phyloP scores from a whole-genome alignment of 306 rosid species.

The Pyrus pyrifolia region DNA sequence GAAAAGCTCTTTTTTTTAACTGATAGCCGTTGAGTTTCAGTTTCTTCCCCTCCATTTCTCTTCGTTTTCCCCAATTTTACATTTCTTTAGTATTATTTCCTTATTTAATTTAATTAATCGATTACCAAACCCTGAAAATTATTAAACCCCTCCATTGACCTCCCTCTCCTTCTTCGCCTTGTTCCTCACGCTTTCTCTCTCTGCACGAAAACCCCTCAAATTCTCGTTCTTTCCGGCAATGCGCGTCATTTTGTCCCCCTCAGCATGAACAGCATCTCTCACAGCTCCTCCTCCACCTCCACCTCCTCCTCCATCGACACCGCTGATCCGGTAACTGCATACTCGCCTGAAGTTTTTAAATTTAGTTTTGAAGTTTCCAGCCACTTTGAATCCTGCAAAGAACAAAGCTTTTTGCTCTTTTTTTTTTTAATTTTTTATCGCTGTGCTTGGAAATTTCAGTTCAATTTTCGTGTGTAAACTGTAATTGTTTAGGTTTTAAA shows the following conservation, averaged over 20 bases:
- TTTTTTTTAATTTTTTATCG: no score
- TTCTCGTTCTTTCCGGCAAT: slow-evolving; percentile 12
- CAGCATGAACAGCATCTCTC: slow-evolving; percentile 59
- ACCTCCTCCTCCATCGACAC: slow-evolving; percentile 40
- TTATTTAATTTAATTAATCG: background rate
- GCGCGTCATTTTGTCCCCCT: slow-evolving; percentile 22
- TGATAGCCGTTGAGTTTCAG: slow-evolving; percentile 26
- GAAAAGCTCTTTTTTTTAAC: no score
- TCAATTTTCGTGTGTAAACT: background rate
- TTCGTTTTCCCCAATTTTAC: background rate
- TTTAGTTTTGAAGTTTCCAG: background rate
- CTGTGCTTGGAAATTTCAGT: background rate
- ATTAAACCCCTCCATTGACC: slow-evolving; percentile 19
- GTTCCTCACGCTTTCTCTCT: slow-evolving; percentile 8
- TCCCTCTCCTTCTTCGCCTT: slow-evolving; percentile 12
- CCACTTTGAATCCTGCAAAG: background rate
- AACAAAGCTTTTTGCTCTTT: background rate
- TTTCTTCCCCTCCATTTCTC: slow-evolving; percentile 5
- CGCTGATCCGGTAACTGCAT: slow-evolving; percentile 44
- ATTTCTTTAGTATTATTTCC: background rate
- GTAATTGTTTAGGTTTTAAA: background rate
- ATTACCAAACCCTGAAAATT: background rate
- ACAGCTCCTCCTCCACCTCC: slow-evolving; percentile 31
- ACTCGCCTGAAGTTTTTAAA: background rate
- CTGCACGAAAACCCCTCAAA: background rate